Conservation (phyloP, 2,329 filamentous ascomycete species). For the Lecanoromycetidae sp. region DNA sequence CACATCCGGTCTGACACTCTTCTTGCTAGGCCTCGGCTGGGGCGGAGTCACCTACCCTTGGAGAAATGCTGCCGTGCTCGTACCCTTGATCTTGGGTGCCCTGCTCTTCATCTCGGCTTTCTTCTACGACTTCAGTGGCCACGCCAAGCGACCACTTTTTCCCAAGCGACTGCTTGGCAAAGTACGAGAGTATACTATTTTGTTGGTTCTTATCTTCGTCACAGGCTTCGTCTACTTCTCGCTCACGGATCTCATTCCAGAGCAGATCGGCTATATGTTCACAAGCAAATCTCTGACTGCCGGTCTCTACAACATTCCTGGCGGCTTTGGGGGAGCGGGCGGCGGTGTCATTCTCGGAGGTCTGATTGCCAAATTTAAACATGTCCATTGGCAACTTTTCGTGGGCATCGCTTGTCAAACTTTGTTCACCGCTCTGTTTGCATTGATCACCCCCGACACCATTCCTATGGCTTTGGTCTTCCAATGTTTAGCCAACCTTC, state of each 20-base stretch:
- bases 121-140: slow-evolving; percentile 27
- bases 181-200: slow-evolving; percentile 2
- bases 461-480: slow-evolving; percentile 1
- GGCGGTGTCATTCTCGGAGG: background rate
- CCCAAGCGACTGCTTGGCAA: background rate
- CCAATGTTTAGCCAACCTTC: background rate
- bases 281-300: background rate
- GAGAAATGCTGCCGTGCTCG: slow-evolving; percentile 38
- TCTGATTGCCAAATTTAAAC: background rate
- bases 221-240: slow-evolving; percentile 3
- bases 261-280: slow-evolving; percentile 2
- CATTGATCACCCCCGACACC: background rate
- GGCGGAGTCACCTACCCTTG: slow-evolving; percentile 43
- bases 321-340: background rate
- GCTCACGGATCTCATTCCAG: background rate
- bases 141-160: background rate
- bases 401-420: background rate
- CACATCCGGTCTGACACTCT: slow-evolving; percentile 41
- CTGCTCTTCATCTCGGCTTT: slow-evolving; percentile 34
- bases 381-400: slow-evolving; percentile 1
- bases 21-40: slow-evolving; percentile 46
- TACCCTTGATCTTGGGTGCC: slow-evolving; percentile 36
- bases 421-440: background rate
- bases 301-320: slow-evolving; percentile 3
- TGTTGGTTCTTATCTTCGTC: background rate